Conservation (phyloP, 2,329 filamentous ascomycete genomes). For the Epichloe scottii region DNA sequence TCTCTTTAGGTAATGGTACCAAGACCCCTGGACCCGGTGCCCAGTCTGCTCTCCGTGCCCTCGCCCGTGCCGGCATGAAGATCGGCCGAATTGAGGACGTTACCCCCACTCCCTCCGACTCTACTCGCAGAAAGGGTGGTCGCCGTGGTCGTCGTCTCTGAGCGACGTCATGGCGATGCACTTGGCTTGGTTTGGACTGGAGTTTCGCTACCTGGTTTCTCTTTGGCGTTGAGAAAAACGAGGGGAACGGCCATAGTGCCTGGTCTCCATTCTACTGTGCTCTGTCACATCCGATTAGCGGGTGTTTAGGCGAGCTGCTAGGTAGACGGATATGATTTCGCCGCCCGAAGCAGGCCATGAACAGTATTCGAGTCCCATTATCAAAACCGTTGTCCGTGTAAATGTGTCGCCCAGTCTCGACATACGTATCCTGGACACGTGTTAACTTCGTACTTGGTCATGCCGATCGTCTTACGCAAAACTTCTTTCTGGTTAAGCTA, state of each 20-base stretch:
- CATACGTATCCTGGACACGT: background rate
- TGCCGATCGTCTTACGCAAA: too few species aligned
- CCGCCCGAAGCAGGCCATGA: slow-evolving; percentile 31
- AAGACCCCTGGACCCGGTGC: slow-evolving; percentile 99
- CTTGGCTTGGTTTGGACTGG: slow-evolving; percentile 21
- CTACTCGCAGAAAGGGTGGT: slow-evolving; percentile 99
- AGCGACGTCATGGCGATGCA: slow-evolving; percentile 23
- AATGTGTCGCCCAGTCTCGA: background rate
- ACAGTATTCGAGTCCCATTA: slow-evolving; percentile 21
- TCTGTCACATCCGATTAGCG: slow-evolving; percentile 24
- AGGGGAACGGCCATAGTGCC: slow-evolving; percentile 56
- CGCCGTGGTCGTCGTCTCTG: slow-evolving; percentile 99
- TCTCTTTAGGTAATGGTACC: slow-evolving; percentile 73
- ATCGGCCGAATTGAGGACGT: slow-evolving; percentile 99
- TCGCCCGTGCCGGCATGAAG: slow-evolving; percentile 99
- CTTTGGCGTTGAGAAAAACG: slow-evolving; percentile 59
- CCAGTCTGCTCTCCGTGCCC: slow-evolving; percentile 95
- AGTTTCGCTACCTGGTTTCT: slow-evolving; percentile 36
- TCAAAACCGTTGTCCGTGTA: slow-evolving; percentile 3
- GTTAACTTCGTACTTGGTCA: too few species aligned
- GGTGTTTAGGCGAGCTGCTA: slow-evolving; percentile 17
- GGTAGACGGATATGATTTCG: slow-evolving; percentile 31
- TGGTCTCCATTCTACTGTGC: slow-evolving; percentile 47
- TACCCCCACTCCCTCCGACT: slow-evolving; percentile 97
- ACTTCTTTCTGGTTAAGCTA: background rate